These are phyloP conservation scores for Starmerella potacharoeniae DNA, from an alignment of 805 yeast species.

Conservation along the genomic window DNA sequence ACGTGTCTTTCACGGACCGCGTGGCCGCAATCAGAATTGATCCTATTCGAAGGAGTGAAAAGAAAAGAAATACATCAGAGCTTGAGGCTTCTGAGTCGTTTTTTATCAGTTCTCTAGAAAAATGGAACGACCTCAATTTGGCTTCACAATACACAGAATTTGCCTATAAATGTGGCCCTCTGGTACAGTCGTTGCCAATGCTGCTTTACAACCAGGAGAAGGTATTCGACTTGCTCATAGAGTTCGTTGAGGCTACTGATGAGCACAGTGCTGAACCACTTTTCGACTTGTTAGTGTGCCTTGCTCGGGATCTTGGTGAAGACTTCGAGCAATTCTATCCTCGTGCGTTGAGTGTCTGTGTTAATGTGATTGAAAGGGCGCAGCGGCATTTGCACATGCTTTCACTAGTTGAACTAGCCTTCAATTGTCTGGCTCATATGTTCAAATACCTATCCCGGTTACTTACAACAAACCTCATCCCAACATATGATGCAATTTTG, in stretches of 20 bases:
- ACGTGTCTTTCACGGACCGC: slow-evolving; percentile 69
- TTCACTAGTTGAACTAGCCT: slow-evolving; percentile 65
- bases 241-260: slow-evolving; percentile 46
- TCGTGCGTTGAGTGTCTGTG: slow-evolving; percentile 41
- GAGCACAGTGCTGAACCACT: slow-evolving; percentile 66
- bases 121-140: slow-evolving; percentile 80
- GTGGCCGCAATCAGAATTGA: slow-evolving; percentile 76
- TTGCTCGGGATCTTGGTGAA: slow-evolving; percentile 84
- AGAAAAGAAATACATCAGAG: slow-evolving; percentile 23
- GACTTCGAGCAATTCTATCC: slow-evolving; percentile 70
- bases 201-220: slow-evolving; percentile 55
- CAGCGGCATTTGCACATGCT: slow-evolving; percentile 39
- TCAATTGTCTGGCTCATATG: slow-evolving; percentile 73
- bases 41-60: slow-evolving; percentile 36
- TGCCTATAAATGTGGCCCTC: slow-evolving; percentile 41
- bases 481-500: slow-evolving; percentile 54
- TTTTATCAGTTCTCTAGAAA: slow-evolving; percentile 64
- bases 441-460: slow-evolving; percentile 74
- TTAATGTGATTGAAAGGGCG: slow-evolving; percentile 33
- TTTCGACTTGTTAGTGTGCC: slow-evolving; percentile 68
- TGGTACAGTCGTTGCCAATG: slow-evolving; percentile 66
- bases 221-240: slow-evolving; percentile 45
- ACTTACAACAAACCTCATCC: slow-evolving; percentile 49
- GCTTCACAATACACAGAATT: slow-evolving; percentile 61
- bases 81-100: slow-evolving; percentile 41